Base-by-base conservation (phyloP, 139 green algal species). In the Chlorella sp. region DNA sequence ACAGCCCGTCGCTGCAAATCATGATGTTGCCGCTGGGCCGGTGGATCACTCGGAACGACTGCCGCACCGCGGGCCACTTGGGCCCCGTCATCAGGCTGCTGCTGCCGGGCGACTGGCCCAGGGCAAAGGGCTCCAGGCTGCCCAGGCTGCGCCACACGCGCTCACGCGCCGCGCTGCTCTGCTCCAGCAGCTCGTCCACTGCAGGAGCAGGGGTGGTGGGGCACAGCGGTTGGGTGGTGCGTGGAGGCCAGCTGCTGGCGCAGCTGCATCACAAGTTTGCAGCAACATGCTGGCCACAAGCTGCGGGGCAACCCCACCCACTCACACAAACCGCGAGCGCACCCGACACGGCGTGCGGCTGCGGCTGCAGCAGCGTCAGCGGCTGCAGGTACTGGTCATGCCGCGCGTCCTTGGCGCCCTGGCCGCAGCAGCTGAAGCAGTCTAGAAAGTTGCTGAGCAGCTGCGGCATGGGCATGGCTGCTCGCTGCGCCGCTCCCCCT, bases 1-100 rank as follows among this genome's bases (percentile, higher is more conserved):
- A 88, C 38, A 94, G 67, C 38, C 91, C 91, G 78, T 94, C 91
- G 21, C 70, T 87, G 68, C 87, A 88, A 13, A 94, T 67, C 60
- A 94, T 80, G 30, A 94, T 76, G 32, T 87, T 92, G 56, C 86
- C 86, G 26, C 84, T 88, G 21, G 86, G 78, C 39, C 89, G 55
- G n/a, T 86, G 75, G 9, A 94, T 87, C 26, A 94, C 70, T 26
- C 88, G 70, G 83, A 94, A 94, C 63, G 76, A 86, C 36, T 92
- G 86, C 38, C 76, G 62, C 26, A 83, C 38, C 3, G 90, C 84
- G 2, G 91, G 91, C 91, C 91, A 94, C 63, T 88, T 88, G 21
- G 91, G 80, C 3, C 74, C 85, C 36, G 73, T 72, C 36, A 81
- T 32, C 80, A 38, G 21, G 70, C 69, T 38, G 67, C 79, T 85